Evolutionary conservation across 2,329 filamentous ascomycete species (phyloP).

Genomic region (Aspergillus sp.): DNA sequence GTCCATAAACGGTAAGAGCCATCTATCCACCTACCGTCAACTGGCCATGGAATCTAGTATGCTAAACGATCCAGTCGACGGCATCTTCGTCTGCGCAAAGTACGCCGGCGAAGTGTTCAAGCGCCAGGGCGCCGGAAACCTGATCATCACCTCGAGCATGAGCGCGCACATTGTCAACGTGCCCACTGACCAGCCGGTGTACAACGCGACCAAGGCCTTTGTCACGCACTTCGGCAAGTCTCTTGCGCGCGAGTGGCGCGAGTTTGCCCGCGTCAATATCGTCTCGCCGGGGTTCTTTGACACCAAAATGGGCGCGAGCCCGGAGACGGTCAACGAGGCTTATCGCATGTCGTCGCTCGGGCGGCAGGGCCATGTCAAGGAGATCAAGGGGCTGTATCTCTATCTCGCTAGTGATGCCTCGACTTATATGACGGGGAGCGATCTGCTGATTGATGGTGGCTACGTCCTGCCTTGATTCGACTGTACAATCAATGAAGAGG

Average conservation of each 20-base stretch:
- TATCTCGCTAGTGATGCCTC: constrained; percentile 40
- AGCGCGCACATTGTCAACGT: constrained; percentile 44
- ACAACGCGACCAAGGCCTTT: constrained; percentile 49
- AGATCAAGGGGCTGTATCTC: constrained; percentile 33
- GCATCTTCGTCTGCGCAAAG: constrained; percentile 38
- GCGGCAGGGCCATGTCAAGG: constrained; percentile 25
- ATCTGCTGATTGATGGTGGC: constrained; percentile 42
- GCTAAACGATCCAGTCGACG: constrained; percentile 31
- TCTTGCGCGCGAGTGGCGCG: constrained; percentile 48
- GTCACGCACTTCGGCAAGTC: constrained; percentile 49
- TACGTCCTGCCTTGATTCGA: constrained; percentile 34
- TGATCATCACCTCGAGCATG: constrained; percentile 47
- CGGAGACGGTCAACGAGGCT: constrained; percentile 35
- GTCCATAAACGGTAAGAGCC: constrained; percentile 42
- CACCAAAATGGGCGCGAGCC: constrained; percentile 46
- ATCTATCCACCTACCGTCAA: constrained; percentile 1
- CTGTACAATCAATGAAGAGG: too few relatives aligned
- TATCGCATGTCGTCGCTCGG: constrained; percentile 41
- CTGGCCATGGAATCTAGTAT: neutral
- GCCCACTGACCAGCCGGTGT: constrained; percentile 46
- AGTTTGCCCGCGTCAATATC: constrained; percentile 49
- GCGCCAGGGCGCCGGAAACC: constrained; percentile 29
- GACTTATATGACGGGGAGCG: constrained; percentile 41
- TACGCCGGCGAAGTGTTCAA: constrained; percentile 37
- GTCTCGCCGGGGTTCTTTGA: constrained; percentile 48